phyloP scores from a whole-genome alignment of 495 filamentous ascomycete species.

The Neurospora sp. region DNA sequence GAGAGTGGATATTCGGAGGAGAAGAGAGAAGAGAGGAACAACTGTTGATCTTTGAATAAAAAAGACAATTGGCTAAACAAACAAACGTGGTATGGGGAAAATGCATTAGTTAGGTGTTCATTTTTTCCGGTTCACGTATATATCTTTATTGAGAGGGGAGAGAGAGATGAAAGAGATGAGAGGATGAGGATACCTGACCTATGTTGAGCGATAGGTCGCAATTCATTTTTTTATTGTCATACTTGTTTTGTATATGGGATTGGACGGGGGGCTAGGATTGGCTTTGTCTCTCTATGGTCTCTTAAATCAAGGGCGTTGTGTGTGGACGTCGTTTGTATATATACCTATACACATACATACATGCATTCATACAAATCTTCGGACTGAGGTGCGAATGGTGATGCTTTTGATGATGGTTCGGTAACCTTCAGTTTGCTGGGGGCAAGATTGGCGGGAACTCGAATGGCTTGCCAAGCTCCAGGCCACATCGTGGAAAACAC shows the following conservation, averaged over 20 bases:
- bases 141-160: neutral
- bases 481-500: too few relatives aligned
- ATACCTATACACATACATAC: neutral
- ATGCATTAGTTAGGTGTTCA: neutral
- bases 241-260: slow-evolving; percentile 1
- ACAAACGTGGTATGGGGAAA: neutral
- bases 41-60: neutral
- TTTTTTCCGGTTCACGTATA: neutral
- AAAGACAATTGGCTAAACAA: neutral
- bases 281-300: neutral
- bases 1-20: neutral
- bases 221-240: neutral
- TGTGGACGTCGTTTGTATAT: neutral
- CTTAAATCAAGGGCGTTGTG: neutral
- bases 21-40: neutral
- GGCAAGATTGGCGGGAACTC: too few relatives aligned
- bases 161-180: neutral
- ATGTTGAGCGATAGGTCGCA: neutral
- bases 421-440: too few relatives aligned
- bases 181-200: neutral
- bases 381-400: neutral
- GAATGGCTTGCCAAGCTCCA: too few relatives aligned
- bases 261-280: neutral
- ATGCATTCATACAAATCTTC: neutral
- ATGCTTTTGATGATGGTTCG: too few relatives aligned